Conservation (phyloP, 1,284 basidiomycete genomes). For the Pascua sp. region DNA sequence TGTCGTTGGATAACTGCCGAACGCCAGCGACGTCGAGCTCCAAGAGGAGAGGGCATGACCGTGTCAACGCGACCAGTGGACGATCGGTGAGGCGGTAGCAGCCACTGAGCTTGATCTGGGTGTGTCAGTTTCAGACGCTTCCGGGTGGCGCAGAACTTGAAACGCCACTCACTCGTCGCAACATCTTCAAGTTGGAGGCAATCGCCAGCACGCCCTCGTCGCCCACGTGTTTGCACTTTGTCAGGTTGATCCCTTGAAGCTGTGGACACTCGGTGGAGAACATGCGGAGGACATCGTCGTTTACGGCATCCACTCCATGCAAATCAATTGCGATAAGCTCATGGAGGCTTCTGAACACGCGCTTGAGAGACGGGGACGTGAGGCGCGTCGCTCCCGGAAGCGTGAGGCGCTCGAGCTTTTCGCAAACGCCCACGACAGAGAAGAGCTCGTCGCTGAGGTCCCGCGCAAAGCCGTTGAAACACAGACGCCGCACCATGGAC, state of each 20-base stretch:
- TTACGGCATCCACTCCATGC: conserved; percentile 66
- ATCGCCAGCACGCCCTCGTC: conserved; percentile 74
- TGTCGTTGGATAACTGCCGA: conserved; percentile 68
- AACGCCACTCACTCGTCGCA: conserved; percentile 57
- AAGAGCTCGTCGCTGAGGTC: conserved; percentile 78
- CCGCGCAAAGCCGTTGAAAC: conserved; percentile 71
- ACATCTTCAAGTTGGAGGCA: conserved; percentile 67
- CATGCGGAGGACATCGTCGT: conserved; percentile 66
- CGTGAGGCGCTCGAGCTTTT: conserved; percentile 84
- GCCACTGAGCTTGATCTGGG: conserved; percentile 77
- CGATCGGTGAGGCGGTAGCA: conserved; percentile 72
- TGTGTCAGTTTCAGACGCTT: background rate
- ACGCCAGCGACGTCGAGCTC: conserved; percentile 92
- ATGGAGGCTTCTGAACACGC: conserved; percentile 66
- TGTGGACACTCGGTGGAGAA: conserved; percentile 69
- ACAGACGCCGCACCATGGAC: conserved; percentile 82
- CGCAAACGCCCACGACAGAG: conserved; percentile 68
- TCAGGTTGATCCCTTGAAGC: conserved; percentile 89
- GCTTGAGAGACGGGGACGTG: conserved; percentile 63
- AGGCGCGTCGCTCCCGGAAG: conserved; percentile 77
- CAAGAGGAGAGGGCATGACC: conserved; percentile 77
- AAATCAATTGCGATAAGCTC: conserved; percentile 87
- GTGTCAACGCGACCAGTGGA: conserved; percentile 76
- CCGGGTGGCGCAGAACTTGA: background rate
- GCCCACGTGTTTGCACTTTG: conserved; percentile 76